These are phyloP conservation scores for Dothideomycetidae sp. DNA, from an alignment of 2,329 filamentous ascomycete genomes.

Conservation along the genomic window DNA sequence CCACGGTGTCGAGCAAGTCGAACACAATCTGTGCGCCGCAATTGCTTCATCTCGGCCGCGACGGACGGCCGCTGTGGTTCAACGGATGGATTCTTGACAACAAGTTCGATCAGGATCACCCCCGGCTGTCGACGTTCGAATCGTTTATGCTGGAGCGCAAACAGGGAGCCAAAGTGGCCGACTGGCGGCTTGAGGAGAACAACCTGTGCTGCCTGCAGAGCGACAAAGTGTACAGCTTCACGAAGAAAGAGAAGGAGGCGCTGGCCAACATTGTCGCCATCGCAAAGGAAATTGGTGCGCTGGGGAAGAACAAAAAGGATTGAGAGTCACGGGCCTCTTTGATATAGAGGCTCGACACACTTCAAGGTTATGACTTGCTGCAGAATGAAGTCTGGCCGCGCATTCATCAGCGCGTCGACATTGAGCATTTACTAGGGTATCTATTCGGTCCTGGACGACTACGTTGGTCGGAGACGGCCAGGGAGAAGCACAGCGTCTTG, in stretches of 20 bases:
- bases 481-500: too few species aligned
- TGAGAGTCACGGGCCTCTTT: too few species aligned
- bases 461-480: too few species aligned
- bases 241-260: constrained; percentile 16
- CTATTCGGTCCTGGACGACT: too few species aligned
- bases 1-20: not conserved
- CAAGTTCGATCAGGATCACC: constrained; percentile 26
- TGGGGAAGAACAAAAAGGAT: constrained; percentile 5
- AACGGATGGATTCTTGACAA: constrained; percentile 33
- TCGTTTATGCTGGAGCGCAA: constrained; percentile 22
- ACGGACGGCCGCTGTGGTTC: constrained; percentile 33
- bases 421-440: too few species aligned
- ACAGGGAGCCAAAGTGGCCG: constrained; percentile 16
- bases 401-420: too few species aligned
- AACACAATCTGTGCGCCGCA: constrained; percentile 31
- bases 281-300: constrained; percentile 12
- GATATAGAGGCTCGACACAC: too few species aligned
- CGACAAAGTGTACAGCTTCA: constrained; percentile 18
- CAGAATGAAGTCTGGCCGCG: too few species aligned
- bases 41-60: constrained; percentile 30
- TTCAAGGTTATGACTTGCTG: too few species aligned
- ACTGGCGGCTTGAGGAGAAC: constrained; percentile 23
- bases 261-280: constrained; percentile 21
- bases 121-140: constrained; percentile 26
- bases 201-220: constrained; percentile 26